Evolutionary conservation across 495 filamentous ascomycete species (phyloP).

Genomic region (Aspergillus cavernicola): DNA sequence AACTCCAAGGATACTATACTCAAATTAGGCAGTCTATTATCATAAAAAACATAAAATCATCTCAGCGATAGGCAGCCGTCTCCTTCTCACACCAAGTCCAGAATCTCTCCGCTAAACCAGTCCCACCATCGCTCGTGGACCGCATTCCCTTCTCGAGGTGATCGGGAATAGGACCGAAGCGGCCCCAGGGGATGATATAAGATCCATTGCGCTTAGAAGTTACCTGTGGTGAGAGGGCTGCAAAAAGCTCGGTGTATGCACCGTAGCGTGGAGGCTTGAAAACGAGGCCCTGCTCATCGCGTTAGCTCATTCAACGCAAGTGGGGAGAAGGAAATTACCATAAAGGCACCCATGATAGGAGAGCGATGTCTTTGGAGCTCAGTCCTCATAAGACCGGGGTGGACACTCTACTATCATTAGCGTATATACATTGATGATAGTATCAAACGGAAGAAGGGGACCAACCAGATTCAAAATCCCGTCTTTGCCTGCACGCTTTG

Average conservation of each 20-base stretch:
- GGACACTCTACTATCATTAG: constrained; percentile 2
- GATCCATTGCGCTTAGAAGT: not conserved
- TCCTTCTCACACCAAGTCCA: constrained; percentile 6
- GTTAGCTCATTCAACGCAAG: not conserved
- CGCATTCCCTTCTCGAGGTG: constrained; percentile 2
- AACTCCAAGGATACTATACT: too few relatives aligned
- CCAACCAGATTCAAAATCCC: not conserved
- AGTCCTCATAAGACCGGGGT: constrained; percentile 8
- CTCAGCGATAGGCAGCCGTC: not conserved
- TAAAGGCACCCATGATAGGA: not conserved
- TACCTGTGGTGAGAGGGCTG: constrained; percentile 3
- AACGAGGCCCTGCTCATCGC: not conserved
- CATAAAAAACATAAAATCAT: not conserved
- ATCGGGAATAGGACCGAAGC: not conserved
- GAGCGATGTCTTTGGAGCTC: constrained; percentile 3
- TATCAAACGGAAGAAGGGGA: not conserved
- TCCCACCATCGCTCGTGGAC: not conserved
- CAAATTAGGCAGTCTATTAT: too few relatives aligned
- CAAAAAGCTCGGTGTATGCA: constrained; percentile 9
- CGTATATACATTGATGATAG: not conserved
- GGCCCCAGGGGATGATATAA: constrained; percentile 3
- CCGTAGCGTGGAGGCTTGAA: constrained; percentile 7
- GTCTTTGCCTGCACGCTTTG: not conserved
- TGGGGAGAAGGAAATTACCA: not conserved
- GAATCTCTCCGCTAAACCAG: constrained; percentile 3